Conservation (phyloP, 2,329 filamentous ascomycete species). For the Septoria petroselini region DNA sequence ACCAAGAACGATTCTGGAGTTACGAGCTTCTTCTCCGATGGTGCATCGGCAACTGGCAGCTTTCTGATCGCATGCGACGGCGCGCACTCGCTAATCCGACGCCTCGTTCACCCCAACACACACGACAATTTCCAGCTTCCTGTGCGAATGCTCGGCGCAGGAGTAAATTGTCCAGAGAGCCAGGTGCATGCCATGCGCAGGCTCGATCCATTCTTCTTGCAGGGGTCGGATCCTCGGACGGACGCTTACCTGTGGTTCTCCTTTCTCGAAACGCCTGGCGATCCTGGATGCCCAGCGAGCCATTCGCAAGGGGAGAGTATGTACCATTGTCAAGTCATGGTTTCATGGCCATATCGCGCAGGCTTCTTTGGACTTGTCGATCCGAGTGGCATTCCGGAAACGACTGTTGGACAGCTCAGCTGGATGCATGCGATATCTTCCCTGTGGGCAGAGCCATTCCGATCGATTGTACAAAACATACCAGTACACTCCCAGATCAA, state of each 20-base stretch:
- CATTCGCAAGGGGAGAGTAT: conserved; percentile 4
- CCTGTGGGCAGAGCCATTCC: conserved; percentile 24
- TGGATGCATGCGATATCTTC: conserved; percentile 22
- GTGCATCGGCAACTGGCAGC: conserved; percentile 10
- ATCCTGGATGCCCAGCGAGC: conserved; percentile 7
- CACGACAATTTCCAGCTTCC: conserved; percentile 42
- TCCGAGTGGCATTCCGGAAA: conserved; percentile 43
- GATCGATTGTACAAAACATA: conserved; percentile 19
- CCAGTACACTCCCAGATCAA: conserved; percentile 19
- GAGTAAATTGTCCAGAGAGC: conserved; percentile 42
- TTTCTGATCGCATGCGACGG: conserved; percentile 20
- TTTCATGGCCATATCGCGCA: conserved; percentile 47
- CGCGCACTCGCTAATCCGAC: conserved; percentile 13
- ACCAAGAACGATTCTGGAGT: conserved; percentile 8
- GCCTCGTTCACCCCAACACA: conserved; percentile 7
- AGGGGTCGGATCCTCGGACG: conserved; percentile 53
- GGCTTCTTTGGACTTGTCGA: conserved; percentile 25
- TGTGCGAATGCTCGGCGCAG: conserved; percentile 46
- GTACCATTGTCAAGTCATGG: conserved; percentile 39
- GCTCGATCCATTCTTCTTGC: conserved; percentile 53
- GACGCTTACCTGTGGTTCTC: conserved; percentile 55
- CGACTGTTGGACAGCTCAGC: conserved; percentile 27
- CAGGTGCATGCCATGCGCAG: conserved; percentile 45
- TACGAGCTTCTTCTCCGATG: conserved; percentile 12
- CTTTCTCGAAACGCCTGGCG: conserved; percentile 51